phyloP scores from a whole-genome alignment of 1,284 basidiomycete species.

The Naganishia sp. region DNA sequence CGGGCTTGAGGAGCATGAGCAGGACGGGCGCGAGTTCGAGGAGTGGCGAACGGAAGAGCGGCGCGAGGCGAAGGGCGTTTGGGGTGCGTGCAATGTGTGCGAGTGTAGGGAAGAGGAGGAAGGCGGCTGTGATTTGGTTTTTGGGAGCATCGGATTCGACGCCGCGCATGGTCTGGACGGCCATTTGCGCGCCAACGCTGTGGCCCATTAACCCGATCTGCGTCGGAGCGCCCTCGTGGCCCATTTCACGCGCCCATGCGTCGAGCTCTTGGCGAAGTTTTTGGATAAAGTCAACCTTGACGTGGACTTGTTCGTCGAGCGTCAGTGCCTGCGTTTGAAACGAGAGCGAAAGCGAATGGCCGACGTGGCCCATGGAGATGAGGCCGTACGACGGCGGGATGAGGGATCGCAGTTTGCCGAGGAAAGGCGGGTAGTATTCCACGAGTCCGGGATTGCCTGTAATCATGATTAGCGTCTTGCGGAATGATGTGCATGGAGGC shows the following conservation, averaged over 20 bases:
- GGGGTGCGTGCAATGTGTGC: conserved; percentile 35
- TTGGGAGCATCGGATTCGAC: not conserved
- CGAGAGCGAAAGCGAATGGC: conserved; percentile 42
- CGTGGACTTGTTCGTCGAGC: conserved; percentile 43
- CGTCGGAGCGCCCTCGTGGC: conserved; percentile 9
- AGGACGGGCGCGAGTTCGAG: conserved; percentile 39
- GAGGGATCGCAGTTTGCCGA: conserved; percentile 43
- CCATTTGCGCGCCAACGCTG: conserved; percentile 50
- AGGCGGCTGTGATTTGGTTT: conserved; percentile 14
- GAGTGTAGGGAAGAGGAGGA: conserved; percentile 37
- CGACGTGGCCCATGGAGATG: conserved; percentile 49
- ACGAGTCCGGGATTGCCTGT: conserved; percentile 54
- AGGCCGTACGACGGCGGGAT: conserved; percentile 48
- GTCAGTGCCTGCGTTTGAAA: conserved; percentile 40
- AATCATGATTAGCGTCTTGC: not conserved
- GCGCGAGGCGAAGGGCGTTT: conserved; percentile 38
- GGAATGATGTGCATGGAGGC: not conserved
- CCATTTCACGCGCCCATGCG: conserved; percentile 36
- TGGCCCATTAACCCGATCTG: conserved; percentile 48
- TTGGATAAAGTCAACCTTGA: conserved; percentile 49
- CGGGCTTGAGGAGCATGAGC: conserved; percentile 39
- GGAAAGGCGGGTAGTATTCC: conserved; percentile 51
- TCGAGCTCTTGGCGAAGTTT: conserved; percentile 35
- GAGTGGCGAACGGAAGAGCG: conserved; percentile 48
- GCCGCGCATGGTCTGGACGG: conserved; percentile 41